A percentile compares a stretch with the other conserved stretches of the same genome.
These are phyloP conservation scores for Leishmania amazonensis DNA, from an alignment of 208 protist genomes.

Conservation along the genomic window DNA sequence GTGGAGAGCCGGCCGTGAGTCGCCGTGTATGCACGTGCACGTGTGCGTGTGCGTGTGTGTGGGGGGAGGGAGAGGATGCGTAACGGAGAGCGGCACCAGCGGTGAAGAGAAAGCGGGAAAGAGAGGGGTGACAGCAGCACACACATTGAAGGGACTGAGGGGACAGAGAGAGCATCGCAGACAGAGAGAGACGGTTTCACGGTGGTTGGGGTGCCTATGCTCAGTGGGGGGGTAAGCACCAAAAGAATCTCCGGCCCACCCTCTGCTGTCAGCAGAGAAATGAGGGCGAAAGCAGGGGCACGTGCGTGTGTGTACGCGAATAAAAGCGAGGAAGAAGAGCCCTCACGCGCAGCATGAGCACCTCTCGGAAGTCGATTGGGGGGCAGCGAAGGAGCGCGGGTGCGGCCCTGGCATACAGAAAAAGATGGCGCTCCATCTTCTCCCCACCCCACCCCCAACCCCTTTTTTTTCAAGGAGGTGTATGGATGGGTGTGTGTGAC, in stretches of 20 bases:
- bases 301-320: not conserved
- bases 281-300: not conserved
- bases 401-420: not conserved
- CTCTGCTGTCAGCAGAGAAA: not conserved
- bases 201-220: not conserved
- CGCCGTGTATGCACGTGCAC: not conserved
- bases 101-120: not conserved
- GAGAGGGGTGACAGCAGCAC: not conserved
- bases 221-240: not conserved
- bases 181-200: not conserved
- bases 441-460: not conserved
- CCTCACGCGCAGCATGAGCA: not conserved
- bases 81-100: not conserved
- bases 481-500: not conserved
- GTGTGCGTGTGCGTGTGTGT: too few relatives aligned
- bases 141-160: not conserved
- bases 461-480: not conserved
- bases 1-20: not conserved
- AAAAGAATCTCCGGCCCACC: not conserved
- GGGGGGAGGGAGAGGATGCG: not conserved
- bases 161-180: not conserved
- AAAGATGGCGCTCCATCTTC: not conserved
- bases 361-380: not conserved
- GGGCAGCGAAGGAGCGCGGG: not conserved
- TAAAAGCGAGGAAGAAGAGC: not conserved